These are phyloP conservation scores for Cenchrus purpureus DNA, from an alignment of 176 grass and related monocot genomes.

Conservation along the genomic window DNA sequence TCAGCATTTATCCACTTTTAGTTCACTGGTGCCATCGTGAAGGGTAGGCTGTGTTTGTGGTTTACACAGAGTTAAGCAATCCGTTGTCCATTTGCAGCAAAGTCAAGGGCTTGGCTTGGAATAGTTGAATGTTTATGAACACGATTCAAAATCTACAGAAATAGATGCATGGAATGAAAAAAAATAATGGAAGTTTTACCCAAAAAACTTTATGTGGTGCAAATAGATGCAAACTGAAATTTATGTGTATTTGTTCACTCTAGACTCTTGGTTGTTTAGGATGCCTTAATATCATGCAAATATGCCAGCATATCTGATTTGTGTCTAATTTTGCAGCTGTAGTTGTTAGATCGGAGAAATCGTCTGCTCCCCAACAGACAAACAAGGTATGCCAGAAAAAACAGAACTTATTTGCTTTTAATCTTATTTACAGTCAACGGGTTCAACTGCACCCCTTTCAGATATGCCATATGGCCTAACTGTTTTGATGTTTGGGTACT, in stretches of 20 bases:
- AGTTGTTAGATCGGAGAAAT: slow-evolving; percentile 28
- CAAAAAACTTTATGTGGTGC: neutral
- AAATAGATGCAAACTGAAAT: slow-evolving; percentile 1
- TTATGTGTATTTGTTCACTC: neutral
- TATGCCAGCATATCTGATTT: slow-evolving; percentile 6
- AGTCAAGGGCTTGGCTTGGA: neutral
- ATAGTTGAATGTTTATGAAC: slow-evolving; percentile 28
- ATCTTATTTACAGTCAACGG: slow-evolving; percentile 12
- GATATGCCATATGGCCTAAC: slow-evolving; percentile 12
- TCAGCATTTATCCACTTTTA: slow-evolving; percentile 6
- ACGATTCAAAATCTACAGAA: neutral
- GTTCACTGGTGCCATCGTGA: neutral
- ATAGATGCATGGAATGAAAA: neutral
- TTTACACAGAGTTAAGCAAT: neutral
- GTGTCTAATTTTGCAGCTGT: slow-evolving; percentile 13
- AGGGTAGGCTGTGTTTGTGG: neutral
- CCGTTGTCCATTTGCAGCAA: neutral
- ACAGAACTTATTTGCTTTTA: neutral
- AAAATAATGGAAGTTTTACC: neutral
- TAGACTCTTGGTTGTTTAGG: neutral
- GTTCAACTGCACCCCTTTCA: slow-evolving; percentile 11
- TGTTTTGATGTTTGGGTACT: slow-evolving; percentile 14
- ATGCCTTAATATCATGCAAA: slow-evolving; percentile 5
- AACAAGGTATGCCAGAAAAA: slow-evolving; percentile 43
- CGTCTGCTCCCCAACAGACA: slow-evolving; percentile 43